Evolutionary conservation across 2,329 filamentous ascomycete genomes (phyloP).

Genomic region (Colletotrichum cereale): DNA sequence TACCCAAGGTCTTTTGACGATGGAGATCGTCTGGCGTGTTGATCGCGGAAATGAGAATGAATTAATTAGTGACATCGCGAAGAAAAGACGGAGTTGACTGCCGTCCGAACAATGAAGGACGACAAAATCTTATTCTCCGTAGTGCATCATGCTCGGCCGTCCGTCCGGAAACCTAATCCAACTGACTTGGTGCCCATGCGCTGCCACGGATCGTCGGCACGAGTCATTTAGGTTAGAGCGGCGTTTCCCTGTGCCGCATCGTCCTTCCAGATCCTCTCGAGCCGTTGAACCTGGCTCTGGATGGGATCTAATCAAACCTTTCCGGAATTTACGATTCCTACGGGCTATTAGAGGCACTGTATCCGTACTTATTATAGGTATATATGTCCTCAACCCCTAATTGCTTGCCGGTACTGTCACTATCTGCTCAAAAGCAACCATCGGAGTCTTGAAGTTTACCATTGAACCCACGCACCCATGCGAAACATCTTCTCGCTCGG

Average conservation of each 20-base stretch:
- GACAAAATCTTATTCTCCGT: neutral
- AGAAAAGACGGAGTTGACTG: neutral
- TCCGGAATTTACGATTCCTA: neutral
- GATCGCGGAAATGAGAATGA: neutral
- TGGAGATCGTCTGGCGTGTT: neutral
- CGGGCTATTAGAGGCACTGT: too few relatives aligned
- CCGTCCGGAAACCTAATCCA: neutral
- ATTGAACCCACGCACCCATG: too few relatives aligned
- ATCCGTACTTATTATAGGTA: too few relatives aligned
- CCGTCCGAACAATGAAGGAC: neutral
- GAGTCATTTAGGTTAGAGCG: neutral
- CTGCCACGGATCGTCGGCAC: neutral
- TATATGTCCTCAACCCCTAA: too few relatives aligned
- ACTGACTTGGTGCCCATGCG: neutral
- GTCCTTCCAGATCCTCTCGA: too few relatives aligned
- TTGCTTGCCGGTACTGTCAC: neutral
- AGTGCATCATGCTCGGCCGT: neutral
- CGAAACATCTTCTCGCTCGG: too few relatives aligned
- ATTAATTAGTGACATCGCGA: neutral
- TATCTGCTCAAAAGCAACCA: too few relatives aligned
- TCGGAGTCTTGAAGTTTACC: too few relatives aligned
- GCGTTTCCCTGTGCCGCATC: neutral
- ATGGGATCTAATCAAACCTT: neutral
- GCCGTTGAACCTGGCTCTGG: neutral
- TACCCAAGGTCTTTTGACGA: too few relatives aligned